These are phyloP conservation scores for Suillus sp. DNA, from an alignment of 768 basidiomycete species.

Conservation along the genomic window DNA sequence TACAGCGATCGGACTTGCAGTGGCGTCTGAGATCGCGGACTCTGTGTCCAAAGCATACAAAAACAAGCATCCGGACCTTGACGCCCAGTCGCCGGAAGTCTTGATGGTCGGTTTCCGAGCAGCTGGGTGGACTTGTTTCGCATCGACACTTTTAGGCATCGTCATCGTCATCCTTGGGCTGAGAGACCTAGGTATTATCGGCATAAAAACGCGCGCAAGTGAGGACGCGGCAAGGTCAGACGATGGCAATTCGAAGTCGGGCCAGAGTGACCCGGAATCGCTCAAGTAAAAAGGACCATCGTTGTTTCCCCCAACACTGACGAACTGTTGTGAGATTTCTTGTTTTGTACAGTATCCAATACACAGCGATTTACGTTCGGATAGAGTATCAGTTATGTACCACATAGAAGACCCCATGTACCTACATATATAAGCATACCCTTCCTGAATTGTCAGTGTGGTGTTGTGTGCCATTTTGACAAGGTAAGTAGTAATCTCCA, in stretches of 20 bases:
- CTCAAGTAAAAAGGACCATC: neutral
- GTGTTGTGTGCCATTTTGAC: neutral
- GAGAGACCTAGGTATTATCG: slow-evolving; percentile 4
- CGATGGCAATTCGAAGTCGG: neutral
- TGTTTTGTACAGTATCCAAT: neutral
- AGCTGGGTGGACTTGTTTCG: slow-evolving; percentile 30
- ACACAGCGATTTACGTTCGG: no score
- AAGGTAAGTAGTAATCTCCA: neutral
- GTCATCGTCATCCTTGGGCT: slow-evolving; percentile 1
- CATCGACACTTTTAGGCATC: slow-evolving; percentile 11
- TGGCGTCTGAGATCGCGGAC: slow-evolving; percentile 34
- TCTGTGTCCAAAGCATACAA: slow-evolving; percentile 29
- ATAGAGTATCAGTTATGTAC: neutral
- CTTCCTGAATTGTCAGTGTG: no score
- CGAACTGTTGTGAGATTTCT: neutral
- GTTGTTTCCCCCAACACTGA: neutral
- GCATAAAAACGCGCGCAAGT: neutral
- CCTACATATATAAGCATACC: neutral
- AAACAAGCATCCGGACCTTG: slow-evolving; percentile 23
- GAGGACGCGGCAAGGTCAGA: neutral
- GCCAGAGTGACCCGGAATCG: neutral
- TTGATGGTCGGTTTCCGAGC: slow-evolving; percentile 38
- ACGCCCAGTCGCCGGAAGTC: slow-evolving; percentile 28
- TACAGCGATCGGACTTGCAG: slow-evolving; percentile 37
- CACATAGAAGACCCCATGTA: neutral